Base-by-base conservation (phyloP, 169 alveolate genomes). In the Eimeria acervulina region DNA sequence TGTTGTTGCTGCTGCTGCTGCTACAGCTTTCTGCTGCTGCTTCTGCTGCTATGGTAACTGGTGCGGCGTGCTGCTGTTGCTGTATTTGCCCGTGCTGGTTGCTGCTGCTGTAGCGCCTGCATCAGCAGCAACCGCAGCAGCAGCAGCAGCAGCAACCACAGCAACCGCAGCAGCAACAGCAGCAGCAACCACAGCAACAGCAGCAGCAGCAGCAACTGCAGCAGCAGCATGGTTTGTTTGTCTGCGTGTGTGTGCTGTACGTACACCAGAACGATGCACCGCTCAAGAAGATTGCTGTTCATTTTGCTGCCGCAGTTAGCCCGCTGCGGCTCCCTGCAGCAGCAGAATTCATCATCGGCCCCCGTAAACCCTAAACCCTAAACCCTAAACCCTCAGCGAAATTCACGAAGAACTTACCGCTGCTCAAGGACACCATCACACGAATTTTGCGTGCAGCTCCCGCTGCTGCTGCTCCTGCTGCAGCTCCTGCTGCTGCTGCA, bases 1-100 rank as follows among this genome's bases (percentile, higher is more conserved):
- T 78, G 84, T 44, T 72, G 84, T 36, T 15, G 63, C 63, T 78
- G 89, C 89, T 78, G 55, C 89, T 78, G 89, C 63, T 78, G 89
- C 89, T 78, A 63, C 63, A 38, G 89, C 89, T 26, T 78, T 47
- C 63, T 78, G 89, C 89, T 78, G 89, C 89, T 78, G 89, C 89
- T 40, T 7, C 63, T 78, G 89, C 89, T 78, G 89, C 89, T 78
- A 44, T 44, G 19, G 52, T 21, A 26, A 12, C 3, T 12, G 78
- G 40, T 66, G 7, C 40, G 8, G 40, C 0, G 52, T 74, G 66
- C 63, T 78, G 89, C 89, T 78, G 51, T 63, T 78, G 89, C 89
- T 78, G 88, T 55, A 15, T 23, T 1, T n/a, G 52, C 38, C 7
- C 10, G 8, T 72, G 47, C 59, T 51, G 59, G 6, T 51, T 51